phyloP scores from a whole-genome alignment of 805 yeast genomes.

The Wickerhamiella azyma region DNA sequence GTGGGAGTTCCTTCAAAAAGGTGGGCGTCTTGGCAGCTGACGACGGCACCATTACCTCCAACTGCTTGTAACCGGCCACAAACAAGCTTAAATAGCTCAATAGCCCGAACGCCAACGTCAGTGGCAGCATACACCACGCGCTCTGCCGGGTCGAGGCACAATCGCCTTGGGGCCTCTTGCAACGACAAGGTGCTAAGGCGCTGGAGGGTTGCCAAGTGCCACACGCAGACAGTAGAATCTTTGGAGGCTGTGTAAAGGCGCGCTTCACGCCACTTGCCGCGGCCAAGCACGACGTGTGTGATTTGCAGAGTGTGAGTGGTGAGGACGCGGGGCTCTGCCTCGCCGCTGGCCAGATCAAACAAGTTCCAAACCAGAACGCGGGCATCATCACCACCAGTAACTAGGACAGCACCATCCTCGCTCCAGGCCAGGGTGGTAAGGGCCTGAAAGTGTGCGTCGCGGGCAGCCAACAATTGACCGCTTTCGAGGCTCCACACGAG shows the following conservation, averaged over 20 bases:
- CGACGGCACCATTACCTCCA: constrained; percentile 47
- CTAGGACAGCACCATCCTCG: constrained; percentile 47
- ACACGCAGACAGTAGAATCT: constrained; percentile 65
- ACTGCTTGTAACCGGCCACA: constrained; percentile 36
- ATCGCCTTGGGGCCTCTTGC: constrained; percentile 39
- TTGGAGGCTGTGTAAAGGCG: constrained; percentile 54
- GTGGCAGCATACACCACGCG: constrained; percentile 62
- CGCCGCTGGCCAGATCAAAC: constrained; percentile 35
- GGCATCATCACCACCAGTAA: constrained; percentile 73
- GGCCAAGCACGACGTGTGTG: constrained; percentile 34
- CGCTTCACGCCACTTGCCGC: constrained; percentile 45
- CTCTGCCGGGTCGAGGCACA: constrained; percentile 67
- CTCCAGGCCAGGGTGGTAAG: constrained; percentile 48
- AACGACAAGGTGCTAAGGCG: constrained; percentile 62
- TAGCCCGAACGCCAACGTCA: constrained; percentile 44
- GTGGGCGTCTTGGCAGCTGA: constrained; percentile 35
- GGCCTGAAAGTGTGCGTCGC: constrained; percentile 75
- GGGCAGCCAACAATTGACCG: constrained; percentile 58
- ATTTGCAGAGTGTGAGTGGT: constrained; percentile 35
- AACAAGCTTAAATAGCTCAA: constrained; percentile 36
- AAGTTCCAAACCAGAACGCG: constrained; percentile 64
- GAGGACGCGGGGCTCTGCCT: constrained; percentile 20
- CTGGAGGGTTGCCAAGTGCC: constrained; percentile 36
- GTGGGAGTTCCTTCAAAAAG: constrained; percentile 17
- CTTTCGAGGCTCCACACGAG: constrained; percentile 77